Evolutionary conservation across 768 basidiomycete species (phyloP), one percentile per base, ranked within the genome.

Genomic region (Panus rudis): DNA sequence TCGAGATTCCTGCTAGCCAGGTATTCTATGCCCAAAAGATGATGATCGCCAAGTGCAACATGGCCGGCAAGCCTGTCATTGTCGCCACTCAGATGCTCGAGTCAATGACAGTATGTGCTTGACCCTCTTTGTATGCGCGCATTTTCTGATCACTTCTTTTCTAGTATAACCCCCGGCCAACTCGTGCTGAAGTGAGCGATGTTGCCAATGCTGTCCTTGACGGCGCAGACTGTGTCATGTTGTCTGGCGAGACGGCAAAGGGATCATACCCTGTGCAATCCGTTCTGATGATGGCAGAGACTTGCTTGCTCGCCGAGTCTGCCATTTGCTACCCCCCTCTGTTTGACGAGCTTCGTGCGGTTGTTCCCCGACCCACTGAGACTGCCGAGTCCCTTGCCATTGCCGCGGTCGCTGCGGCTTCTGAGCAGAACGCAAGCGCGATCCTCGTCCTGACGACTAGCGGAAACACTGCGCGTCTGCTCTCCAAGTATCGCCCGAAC

Each of bases 31-130:
- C 96, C 6, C 96, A 99, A 65, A 99, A 99, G 73, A 98, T 98
- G 94, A 99, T 99, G 93, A 99, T 98, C 56, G 81, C 94, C 47
- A 98, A 98, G 72, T 96, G 92, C 71, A 97, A 96, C 73, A 87
- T 94, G 58, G 83, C 78, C 42, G 96, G 96, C 55, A 99, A 99
- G 73, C 93, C 96, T 31, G 88, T 90, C 58, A 98, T 99, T 61
- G 93, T 96, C 49, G 96, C 96, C 8, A 99, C 96, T 12, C 94
- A 99, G 66, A 99, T 99, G 94, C 83, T 99, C 53, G 94, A 98
- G 87, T 94, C 92, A 13, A 94, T 94, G 92, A 96, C 92, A 53
- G 90, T 91, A 62, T 68, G 68, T 50, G 44, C 20, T n/a, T 25
- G 17, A 27, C 19, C 7, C 21, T 34, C 41, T 32, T 20, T 42